A percentile compares a stretch with the other conserved stretches of the same genome.
These are phyloP conservation scores for Prunus mongolica DNA, from an alignment of 306 rosid species.

Conservation along the genomic window DNA sequence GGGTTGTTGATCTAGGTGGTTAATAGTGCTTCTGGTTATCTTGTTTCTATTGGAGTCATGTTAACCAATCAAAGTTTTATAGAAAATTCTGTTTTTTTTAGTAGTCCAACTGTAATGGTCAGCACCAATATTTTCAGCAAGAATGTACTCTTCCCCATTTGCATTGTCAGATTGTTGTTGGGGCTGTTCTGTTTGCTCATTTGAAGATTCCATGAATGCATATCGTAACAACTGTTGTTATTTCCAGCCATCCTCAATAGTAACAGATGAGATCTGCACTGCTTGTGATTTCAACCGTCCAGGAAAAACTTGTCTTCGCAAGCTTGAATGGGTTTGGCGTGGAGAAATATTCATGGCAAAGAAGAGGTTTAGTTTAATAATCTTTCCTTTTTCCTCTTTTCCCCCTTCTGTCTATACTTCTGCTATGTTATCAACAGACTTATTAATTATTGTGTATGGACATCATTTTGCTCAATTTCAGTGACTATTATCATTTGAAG, in stretches of 20 bases:
- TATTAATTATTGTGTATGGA: conserved; percentile 25
- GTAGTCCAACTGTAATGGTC: neutral
- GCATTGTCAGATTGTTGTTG: conserved; percentile 6
- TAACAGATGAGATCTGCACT: conserved; percentile 93
- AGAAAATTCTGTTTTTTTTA: neutral
- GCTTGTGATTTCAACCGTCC: conserved; percentile 99
- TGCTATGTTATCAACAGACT: conserved; percentile 15
- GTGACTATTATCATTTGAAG: conserved; percentile 91
- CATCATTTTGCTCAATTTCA: conserved; percentile 35
- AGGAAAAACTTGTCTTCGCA: conserved; percentile 88
- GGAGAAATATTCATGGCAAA: conserved; percentile 88
- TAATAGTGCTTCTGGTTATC: neutral
- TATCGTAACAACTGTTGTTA: conserved; percentile 14
- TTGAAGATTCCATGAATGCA: neutral
- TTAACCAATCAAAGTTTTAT: neutral
- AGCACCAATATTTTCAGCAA: neutral
- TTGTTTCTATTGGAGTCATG: neutral
- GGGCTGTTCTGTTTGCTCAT: neutral
- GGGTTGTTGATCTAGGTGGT: neutral
- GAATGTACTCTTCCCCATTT: neutral
- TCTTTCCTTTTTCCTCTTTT: neutral
- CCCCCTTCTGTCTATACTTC: conserved; percentile 5
- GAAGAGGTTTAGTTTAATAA: conserved; percentile 46
- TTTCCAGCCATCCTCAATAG: conserved; percentile 91
- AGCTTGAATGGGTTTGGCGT: conserved; percentile 99